phyloP scores from a whole-genome alignment of 805 yeast genomes.

The Lipomyces starkeyi region DNA sequence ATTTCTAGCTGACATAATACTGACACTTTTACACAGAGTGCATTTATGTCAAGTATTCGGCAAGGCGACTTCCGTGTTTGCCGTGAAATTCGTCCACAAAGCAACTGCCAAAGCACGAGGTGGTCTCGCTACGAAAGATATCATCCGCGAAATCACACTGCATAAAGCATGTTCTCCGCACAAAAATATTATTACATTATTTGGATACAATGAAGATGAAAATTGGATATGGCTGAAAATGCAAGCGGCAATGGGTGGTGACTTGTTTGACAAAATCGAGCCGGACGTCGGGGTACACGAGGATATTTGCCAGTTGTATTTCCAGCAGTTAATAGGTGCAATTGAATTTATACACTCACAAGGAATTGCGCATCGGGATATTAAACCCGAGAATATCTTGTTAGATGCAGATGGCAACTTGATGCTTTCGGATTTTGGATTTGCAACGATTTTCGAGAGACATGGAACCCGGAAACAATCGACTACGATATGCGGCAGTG shows the following conservation, averaged over 20 bases:
- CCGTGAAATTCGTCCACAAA: conserved; percentile 60
- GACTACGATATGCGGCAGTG: conserved; percentile 68
- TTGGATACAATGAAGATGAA: conserved; percentile 59
- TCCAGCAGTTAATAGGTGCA: conserved; percentile 67
- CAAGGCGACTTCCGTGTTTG: conserved; percentile 53
- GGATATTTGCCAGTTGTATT: conserved; percentile 71
- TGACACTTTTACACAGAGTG: conserved; percentile 47
- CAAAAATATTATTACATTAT: conserved; percentile 62
- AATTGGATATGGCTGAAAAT: conserved; percentile 69
- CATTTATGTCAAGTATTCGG: conserved; percentile 54
- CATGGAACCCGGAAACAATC: conserved; percentile 57
- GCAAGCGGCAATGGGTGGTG: conserved; percentile 78
- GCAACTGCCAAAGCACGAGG: conserved; percentile 44
- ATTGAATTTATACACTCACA: conserved; percentile 62
- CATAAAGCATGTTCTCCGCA: conserved; percentile 64
- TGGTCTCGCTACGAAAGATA: conserved; percentile 46
- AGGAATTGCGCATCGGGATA: conserved; percentile 72
- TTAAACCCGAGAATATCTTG: conserved; percentile 72
- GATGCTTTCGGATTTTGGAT: conserved; percentile 78
- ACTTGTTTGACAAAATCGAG: conserved; percentile 76
- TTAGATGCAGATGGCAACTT: conserved; percentile 68
- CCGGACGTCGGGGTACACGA: conserved; percentile 74
- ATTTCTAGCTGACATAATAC: not conserved
- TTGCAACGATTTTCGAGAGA: conserved; percentile 65
- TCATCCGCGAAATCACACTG: conserved; percentile 59